phyloP scores from a whole-genome alignment of 2,329 filamentous ascomycete species.

The Tolypocladium amazonense region DNA sequence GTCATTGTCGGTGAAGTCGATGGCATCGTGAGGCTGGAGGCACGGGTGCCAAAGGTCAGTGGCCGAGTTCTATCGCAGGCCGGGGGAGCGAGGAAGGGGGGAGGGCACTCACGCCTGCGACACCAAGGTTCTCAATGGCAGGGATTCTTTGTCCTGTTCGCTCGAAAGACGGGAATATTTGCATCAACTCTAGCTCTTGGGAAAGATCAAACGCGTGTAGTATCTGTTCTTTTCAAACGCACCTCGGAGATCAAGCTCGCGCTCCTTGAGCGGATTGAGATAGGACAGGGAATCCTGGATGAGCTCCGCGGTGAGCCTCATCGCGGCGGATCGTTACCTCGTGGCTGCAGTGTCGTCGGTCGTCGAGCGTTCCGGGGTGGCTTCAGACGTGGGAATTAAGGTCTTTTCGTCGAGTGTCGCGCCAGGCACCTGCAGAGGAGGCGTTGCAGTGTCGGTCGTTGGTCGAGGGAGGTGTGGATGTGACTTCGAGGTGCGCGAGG shows the following conservation, averaged over 20 bases:
- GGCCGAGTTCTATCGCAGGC: not conserved
- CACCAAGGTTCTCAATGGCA: slow-evolving; percentile 93
- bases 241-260: slow-evolving; percentile 99
- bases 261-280: slow-evolving; percentile 96
- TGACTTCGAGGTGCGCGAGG: slow-evolving; percentile 12
- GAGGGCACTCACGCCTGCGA: slow-evolving; percentile 64
- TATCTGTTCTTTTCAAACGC: slow-evolving; percentile 92
- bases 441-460: not conserved
- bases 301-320: slow-evolving; percentile 93
- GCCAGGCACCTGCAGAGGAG: not conserved
- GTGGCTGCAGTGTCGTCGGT: not conserved
- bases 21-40: slow-evolving; percentile 77
- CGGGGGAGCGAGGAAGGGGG: not conserved
- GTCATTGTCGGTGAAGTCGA: slow-evolving; percentile 98
- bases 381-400: not conserved
- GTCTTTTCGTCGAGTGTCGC: not conserved
- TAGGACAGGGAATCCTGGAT: slow-evolving; percentile 93
- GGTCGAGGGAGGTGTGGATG: not conserved
- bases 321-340: slow-evolving; percentile 28
- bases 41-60: not conserved
- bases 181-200: slow-evolving; percentile 67
- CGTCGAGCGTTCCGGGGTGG: not conserved
- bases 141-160: slow-evolving; percentile 93
- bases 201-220: slow-evolving; percentile 51
- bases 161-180: slow-evolving; percentile 32